A percentile compares a stretch with the other conserved stretches of the same genome.
phyloP scores from a whole-genome alignment of 2,329 filamentous ascomycete species.

The Ceratocystis alfenasii region DNA sequence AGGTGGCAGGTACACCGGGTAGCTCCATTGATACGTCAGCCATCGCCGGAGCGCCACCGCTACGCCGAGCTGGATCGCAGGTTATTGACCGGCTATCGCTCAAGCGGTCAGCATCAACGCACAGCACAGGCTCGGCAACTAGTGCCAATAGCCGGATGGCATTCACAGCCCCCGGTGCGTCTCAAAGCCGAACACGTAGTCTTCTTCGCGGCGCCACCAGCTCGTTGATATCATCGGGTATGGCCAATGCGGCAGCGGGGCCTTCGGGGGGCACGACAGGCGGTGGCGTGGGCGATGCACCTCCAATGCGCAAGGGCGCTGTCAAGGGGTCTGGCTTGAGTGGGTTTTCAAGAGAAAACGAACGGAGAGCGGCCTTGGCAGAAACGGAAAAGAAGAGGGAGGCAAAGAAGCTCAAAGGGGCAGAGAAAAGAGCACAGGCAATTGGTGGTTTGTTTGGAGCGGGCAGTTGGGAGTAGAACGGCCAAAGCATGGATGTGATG shows the following conservation, averaged over 20 bases:
- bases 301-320: constrained; percentile 48
- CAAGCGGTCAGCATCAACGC: constrained; percentile 43
- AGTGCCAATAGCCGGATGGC: constrained; percentile 39
- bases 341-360: constrained; percentile 48
- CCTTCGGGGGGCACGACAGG: constrained; percentile 18
- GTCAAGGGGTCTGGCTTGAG: constrained; percentile 50
- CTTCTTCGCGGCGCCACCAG: constrained; percentile 62
- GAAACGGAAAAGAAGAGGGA: constrained; percentile 48
- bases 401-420: constrained; percentile 46
- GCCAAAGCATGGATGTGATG: background rate
- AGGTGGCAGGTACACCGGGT: constrained; percentile 7
- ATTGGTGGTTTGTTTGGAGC: constrained; percentile 48
- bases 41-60: constrained; percentile 23
- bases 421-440: constrained; percentile 43
- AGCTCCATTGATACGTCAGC: constrained; percentile 20
- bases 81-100: constrained; percentile 65
- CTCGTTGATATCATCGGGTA: constrained; percentile 36
- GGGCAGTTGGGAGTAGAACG: constrained; percentile 40
- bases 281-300: constrained; percentile 31
- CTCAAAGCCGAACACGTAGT: constrained; percentile 48
- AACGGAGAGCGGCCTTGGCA: constrained; percentile 42
- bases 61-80: constrained; percentile 31
- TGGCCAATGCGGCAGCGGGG: constrained; percentile 24
- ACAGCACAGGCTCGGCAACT: constrained; percentile 24
- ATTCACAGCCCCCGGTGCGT: constrained; percentile 38